Evolutionary conservation across 306 rosid species (phyloP).

Genomic region (Cucumis sativus): Cucumber_9930_V3 NC_026659.2:28728001-28728500

Average conservation of each 20-base stretch:
- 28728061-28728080: neutral
- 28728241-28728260: constrained; percentile 41
- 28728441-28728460: constrained; percentile 66
- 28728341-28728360: constrained; percentile 71
- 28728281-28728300: constrained; percentile 59
- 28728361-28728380: constrained; percentile 44
- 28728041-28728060: neutral
- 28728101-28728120: neutral
- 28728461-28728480: constrained; percentile 54
- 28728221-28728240: constrained; percentile 50
- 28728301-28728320: constrained; percentile 33
- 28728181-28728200: neutral
- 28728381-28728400: constrained; percentile 75
- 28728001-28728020: neutral
- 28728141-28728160: neutral
- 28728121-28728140: neutral
- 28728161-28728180: neutral
- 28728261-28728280: constrained; percentile 36
- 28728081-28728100: neutral
- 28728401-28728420: constrained; percentile 76
- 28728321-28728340: constrained; percentile 84
- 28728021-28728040: neutral
- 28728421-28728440: constrained; percentile 75
- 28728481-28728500: constrained; percentile 69
- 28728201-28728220: neutral